These are phyloP conservation scores for Lupinus albus DNA, from an alignment of 306 rosid genomes.

Conservation along the genomic window DNA sequence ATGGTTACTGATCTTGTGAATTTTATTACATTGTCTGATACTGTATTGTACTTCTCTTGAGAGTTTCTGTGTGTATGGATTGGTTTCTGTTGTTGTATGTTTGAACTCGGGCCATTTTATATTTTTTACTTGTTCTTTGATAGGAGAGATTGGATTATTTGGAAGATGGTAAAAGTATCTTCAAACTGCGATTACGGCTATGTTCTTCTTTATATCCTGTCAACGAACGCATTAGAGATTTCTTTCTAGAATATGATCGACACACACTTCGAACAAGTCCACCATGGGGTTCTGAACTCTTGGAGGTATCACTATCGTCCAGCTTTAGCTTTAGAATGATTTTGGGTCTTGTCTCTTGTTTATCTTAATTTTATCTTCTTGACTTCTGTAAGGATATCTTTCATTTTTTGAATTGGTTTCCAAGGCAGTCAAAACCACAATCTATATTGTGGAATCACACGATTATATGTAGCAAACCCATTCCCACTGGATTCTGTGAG, in stretches of 20 bases:
- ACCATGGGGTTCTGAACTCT: slow-evolving; percentile 99
- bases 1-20: slow-evolving; percentile 23
- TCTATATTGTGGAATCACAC: background rate
- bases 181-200: slow-evolving; percentile 83
- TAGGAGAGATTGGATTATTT: slow-evolving; percentile 97
- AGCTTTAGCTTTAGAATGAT: slow-evolving; percentile 24
- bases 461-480: background rate
- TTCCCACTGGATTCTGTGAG: background rate
- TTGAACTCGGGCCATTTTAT: slow-evolving; percentile 24
- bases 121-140: slow-evolving; percentile 38
- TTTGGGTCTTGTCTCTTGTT: slow-evolving; percentile 12
- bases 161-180: slow-evolving; percentile 96
- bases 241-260: slow-evolving; percentile 94
- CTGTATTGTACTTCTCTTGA: slow-evolving; percentile 8
- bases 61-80: slow-evolving; percentile 15
- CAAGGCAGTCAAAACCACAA: background rate
- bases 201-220: slow-evolving; percentile 93
- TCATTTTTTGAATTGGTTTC: background rate
- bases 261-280: slow-evolving; percentile 99
- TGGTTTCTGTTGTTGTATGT: slow-evolving; percentile 1
- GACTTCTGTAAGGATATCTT: background rate
- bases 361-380: slow-evolving; percentile 27
- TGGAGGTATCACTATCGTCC: slow-evolving; percentile 69
- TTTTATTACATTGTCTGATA: slow-evolving; percentile 9
- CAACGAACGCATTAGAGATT: slow-evolving; percentile 92